phyloP scores from a whole-genome alignment of 2,329 filamentous ascomycete species.

The Knoxdaviesia capensis region DNA sequence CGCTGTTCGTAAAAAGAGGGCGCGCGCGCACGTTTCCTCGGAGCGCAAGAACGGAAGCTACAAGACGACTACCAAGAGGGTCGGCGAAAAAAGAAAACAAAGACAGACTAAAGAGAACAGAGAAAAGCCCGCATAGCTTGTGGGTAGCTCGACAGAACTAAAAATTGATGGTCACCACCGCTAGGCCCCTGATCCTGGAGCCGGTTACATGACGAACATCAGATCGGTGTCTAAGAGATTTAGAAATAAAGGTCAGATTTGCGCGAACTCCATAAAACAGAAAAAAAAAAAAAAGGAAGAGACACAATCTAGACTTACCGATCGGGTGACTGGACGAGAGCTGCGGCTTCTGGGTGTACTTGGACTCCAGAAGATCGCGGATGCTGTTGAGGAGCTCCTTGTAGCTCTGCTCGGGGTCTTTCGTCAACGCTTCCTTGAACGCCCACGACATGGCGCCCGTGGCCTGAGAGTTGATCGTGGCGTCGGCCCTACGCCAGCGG shows the following conservation, averaged over 20 bases:
- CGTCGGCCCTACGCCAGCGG: slow-evolving; percentile 48
- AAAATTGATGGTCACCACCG: not conserved
- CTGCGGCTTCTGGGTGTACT: slow-evolving; percentile 91
- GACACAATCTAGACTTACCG: slow-evolving; percentile 34
- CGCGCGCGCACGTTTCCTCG: no score
- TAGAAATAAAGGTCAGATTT: not conserved
- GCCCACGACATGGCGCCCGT: slow-evolving; percentile 98
- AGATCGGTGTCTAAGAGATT: slow-evolving; percentile 3
- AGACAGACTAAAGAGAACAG: not conserved
- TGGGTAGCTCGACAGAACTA: not conserved
- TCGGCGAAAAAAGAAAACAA: not conserved
- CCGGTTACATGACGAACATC: slow-evolving; percentile 5
- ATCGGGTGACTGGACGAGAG: slow-evolving; percentile 89
- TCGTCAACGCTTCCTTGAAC: slow-evolving; percentile 77
- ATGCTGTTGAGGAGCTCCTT: slow-evolving; percentile 91
- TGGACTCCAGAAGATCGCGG: slow-evolving; percentile 65
- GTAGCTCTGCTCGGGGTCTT: slow-evolving; percentile 90
- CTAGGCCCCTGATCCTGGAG: not conserved
- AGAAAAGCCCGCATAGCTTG: not conserved
- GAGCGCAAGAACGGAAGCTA: no score
- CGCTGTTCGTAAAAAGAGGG: no score
- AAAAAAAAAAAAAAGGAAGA: not conserved
- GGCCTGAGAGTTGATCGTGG: slow-evolving; percentile 68
- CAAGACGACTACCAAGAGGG: no score
- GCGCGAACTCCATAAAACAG: not conserved